Evolutionary conservation across 2,329 filamentous ascomycete species (phyloP).

Genomic region (Beauveria varroae): DNA sequence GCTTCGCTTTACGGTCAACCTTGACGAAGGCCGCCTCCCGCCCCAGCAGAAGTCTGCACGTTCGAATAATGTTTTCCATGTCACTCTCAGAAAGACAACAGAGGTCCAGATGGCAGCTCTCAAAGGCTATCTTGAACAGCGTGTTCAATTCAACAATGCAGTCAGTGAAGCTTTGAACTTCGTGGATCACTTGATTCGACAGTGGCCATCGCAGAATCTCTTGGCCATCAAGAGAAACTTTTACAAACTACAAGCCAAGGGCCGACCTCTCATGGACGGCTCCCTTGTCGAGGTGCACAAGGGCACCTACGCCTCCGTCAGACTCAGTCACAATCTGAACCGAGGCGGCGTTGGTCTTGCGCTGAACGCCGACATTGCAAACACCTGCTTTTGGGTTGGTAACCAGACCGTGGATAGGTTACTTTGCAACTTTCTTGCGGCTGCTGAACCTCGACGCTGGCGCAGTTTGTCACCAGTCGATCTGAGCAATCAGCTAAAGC

Average conservation of each 20-base stretch:
- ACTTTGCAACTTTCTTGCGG: constrained; percentile 25
- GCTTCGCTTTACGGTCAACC: constrained; percentile 55
- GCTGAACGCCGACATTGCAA: constrained; percentile 86
- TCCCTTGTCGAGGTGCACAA: constrained; percentile 70
- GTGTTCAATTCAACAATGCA: constrained; percentile 52
- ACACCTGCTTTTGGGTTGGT: constrained; percentile 75
- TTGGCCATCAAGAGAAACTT: constrained; percentile 75
- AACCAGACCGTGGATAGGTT: constrained; percentile 32
- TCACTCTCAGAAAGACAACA: constrained; percentile 60
- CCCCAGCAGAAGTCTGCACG: constrained; percentile 20
- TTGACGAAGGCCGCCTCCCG: constrained; percentile 59
- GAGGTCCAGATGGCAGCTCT: constrained; percentile 61
- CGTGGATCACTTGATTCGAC: constrained; percentile 79
- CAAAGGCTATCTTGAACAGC: constrained; percentile 55
- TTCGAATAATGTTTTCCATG: constrained; percentile 43
- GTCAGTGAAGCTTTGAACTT: constrained; percentile 83
- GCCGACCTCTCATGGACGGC: constrained; percentile 46
- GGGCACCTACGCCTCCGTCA: constrained; percentile 80
- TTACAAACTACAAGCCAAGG: constrained; percentile 51
- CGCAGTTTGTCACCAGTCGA: constrained; percentile 18
- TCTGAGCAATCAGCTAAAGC: constrained; percentile 26
- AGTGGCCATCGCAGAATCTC: constrained; percentile 62
- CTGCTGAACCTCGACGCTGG: constrained; percentile 22
- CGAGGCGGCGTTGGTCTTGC: constrained; percentile 56
- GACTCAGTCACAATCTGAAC: constrained; percentile 53